Percentiles rank a stretch among this genome's conserved stretches.
phyloP scores from a whole-genome alignment of 2,329 filamentous ascomycete genomes.

The Cercospora berteroae region DNA sequence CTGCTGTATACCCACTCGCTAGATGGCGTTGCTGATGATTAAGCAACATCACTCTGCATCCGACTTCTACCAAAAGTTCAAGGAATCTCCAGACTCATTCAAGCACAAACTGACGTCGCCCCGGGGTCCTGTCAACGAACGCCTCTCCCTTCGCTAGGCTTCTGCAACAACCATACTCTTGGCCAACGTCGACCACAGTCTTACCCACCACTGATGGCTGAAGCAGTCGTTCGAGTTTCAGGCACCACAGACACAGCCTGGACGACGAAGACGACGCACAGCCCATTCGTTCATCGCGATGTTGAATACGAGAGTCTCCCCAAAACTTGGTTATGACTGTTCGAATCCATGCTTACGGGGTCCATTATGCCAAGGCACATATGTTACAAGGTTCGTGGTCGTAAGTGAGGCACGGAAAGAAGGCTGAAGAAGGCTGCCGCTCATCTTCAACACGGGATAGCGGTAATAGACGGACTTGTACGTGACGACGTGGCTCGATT shows the following conservation, averaged over 20 bases:
- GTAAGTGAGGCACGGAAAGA: neutral
- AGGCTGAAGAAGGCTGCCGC: neutral
- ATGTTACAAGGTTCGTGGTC: neutral
- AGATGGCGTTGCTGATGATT: neutral
- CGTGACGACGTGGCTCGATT: neutral
- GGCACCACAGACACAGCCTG: neutral
- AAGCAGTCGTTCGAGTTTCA: neutral
- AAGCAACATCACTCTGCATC: neutral
- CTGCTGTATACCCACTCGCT: neutral
- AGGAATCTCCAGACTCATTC: neutral
- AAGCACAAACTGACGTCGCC: neutral
- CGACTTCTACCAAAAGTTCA: neutral
- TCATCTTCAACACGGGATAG: neutral
- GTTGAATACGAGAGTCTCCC: neutral
- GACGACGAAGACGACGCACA: neutral
- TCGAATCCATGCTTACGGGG: neutral
- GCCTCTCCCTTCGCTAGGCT: neutral
- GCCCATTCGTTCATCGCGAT: neutral
- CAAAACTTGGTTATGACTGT: neutral
- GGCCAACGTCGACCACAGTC: neutral
- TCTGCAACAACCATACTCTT: neutral
- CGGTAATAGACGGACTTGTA: neutral
- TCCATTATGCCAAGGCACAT: constrained; percentile 1
- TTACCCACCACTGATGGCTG: neutral
- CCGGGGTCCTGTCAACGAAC: neutral